Evolutionary conservation across 2,329 filamentous ascomycete species (phyloP).

Genomic region (Epichloe typhina): DNA sequence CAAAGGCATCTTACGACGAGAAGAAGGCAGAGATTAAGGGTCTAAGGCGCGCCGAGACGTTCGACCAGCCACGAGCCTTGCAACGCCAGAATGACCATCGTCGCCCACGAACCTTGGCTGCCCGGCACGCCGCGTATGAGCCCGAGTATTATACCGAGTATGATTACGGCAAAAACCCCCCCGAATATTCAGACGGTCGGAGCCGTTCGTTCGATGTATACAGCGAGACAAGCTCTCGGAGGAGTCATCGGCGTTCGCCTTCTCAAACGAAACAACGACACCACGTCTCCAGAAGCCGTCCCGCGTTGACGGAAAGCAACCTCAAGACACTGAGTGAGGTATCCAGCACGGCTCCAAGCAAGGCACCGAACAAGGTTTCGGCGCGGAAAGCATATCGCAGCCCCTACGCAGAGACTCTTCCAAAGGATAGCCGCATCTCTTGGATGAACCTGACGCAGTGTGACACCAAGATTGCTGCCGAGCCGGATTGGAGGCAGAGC

Average conservation of each 20-base stretch:
- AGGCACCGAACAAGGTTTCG: constrained; percentile 15
- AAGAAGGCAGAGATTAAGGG: constrained; percentile 72
- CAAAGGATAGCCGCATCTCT: constrained; percentile 30
- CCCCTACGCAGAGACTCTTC: constrained; percentile 22
- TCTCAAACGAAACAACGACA: constrained; percentile 21
- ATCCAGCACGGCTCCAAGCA: constrained; percentile 34
- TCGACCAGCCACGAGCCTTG: constrained; percentile 21
- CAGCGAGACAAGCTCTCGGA: constrained; percentile 28
- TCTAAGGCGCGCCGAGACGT: constrained; percentile 48
- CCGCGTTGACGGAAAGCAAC: constrained; percentile 37
- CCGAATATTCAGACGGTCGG: constrained; percentile 22
- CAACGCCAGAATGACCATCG: constrained; percentile 3
- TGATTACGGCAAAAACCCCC: constrained; percentile 12
- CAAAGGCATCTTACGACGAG: constrained; percentile 74
- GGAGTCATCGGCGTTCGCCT: constrained; percentile 25
- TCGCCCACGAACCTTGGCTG: not conserved
- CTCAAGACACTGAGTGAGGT: constrained; percentile 41
- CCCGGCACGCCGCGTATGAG: constrained; percentile 1
- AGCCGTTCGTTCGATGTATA: constrained; percentile 15
- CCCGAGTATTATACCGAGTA: constrained; percentile 19
- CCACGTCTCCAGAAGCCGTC: constrained; percentile 17
- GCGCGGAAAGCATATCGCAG: constrained; percentile 21
- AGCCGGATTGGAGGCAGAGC: constrained; percentile 6
- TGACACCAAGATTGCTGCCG: constrained; percentile 16
- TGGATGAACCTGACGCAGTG: constrained; percentile 15